A percentile compares a stretch with the other conserved stretches of the same genome.
Conservation (phyloP, 2,329 filamentous ascomycete genomes). For the Fusarium sp. region DNA sequence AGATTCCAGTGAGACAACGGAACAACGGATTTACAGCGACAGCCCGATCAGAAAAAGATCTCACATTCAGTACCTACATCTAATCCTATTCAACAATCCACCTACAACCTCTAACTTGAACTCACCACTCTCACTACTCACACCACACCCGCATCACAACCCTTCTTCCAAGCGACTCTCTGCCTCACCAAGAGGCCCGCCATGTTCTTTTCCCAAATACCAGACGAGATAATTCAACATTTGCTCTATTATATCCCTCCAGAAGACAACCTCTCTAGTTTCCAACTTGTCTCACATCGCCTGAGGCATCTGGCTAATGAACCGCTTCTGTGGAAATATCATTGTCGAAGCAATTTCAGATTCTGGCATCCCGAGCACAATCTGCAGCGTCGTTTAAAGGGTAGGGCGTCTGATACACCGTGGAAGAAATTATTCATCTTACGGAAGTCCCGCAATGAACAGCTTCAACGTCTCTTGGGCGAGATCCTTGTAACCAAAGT, state of each 20-base stretch:
- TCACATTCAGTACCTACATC: not conserved
- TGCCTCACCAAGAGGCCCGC: constrained; percentile 32
- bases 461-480: constrained; percentile 69
- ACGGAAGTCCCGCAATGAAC: constrained; percentile 64
- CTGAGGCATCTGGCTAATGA: constrained; percentile 76
- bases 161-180: constrained; percentile 8
- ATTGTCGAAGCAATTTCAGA: constrained; percentile 76
- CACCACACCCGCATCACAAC: constrained; percentile 20
- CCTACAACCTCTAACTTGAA: constrained; percentile 12
- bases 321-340: constrained; percentile 81
- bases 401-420: constrained; percentile 66
- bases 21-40: constrained; percentile 10
- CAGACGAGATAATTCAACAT: constrained; percentile 86
- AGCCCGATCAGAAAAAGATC: constrained; percentile 5
- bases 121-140: not conserved
- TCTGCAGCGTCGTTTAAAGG: constrained; percentile 66
- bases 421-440: constrained; percentile 79
- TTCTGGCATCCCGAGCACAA: constrained; percentile 79
- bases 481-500: constrained; percentile 77
- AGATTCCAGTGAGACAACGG: constrained; percentile 9
- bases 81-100: constrained; percentile 3
- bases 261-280: constrained; percentile 61
- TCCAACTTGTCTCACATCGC: constrained; percentile 70
- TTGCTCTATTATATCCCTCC: constrained; percentile 75
- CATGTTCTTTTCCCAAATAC: constrained; percentile 64